Evolutionary conservation across 192 early-diverging fungal genomes (phyloP).

Genomic region (Anaeromyces robustus): DNA sequence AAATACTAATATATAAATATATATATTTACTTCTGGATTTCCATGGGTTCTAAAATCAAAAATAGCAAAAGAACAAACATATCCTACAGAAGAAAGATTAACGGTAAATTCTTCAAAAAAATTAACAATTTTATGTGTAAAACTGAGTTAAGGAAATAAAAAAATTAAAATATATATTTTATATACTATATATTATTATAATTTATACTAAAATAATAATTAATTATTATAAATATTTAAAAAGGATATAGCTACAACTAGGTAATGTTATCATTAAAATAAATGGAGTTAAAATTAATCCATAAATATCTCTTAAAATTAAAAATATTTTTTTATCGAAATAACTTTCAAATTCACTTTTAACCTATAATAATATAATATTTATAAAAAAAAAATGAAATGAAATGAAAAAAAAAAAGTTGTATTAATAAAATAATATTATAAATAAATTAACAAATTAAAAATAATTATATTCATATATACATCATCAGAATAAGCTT

Average conservation of each 20-base stretch:
- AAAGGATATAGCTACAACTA: constrained; percentile 27
- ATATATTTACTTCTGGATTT: not conserved
- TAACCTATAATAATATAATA: constrained; percentile 29
- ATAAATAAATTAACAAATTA: too few species aligned
- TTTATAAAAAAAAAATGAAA: too few species aligned
- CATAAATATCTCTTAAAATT: constrained; percentile 66
- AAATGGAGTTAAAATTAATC: constrained; percentile 65
- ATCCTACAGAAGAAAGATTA: constrained; percentile 75
- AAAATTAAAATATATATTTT: too few species aligned
- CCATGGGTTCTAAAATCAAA: constrained; percentile 39
- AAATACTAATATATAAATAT: too few species aligned
- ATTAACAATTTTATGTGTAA: constrained; percentile 66
- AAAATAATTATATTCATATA: too few species aligned
- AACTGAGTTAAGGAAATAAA: constrained; percentile 18
- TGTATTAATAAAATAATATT: too few species aligned
- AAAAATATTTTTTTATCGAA: constrained; percentile 68
- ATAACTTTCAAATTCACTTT: constrained; percentile 55
- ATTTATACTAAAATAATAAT: too few species aligned
- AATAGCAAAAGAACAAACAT: constrained; percentile 92
- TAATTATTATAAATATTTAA: too few species aligned
- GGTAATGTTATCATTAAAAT: constrained; percentile 42
- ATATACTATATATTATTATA: too few species aligned
- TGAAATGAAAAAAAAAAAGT: too few species aligned
- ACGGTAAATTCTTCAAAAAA: constrained; percentile 93
- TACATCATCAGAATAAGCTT: constrained; percentile 68